Percentiles rank a stretch among this genome's conserved stretches.
Evolutionary conservation across 2,329 filamentous ascomycete species (phyloP).

Genomic region (Myriosclerotinia scirpicola): DNA sequence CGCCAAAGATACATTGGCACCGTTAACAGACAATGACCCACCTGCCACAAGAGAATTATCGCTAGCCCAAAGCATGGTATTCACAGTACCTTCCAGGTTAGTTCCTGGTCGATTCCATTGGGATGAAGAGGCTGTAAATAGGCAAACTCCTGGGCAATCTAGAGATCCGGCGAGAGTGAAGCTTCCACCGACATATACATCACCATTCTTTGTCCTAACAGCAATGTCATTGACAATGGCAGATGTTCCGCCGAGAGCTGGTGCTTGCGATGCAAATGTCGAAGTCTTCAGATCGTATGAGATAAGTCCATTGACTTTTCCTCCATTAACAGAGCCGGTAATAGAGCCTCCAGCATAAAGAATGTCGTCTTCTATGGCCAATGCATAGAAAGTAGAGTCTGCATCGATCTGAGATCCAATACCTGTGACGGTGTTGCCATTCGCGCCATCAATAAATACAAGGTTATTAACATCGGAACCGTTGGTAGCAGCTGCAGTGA

Average conservation of each 20-base stretch:
- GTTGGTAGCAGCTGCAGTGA: conserved; percentile 67
- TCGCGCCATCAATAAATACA: conserved; percentile 75
- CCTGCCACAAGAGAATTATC: conserved; percentile 71
- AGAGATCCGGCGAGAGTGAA: conserved; percentile 84
- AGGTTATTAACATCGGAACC: conserved; percentile 77
- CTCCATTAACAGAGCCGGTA: conserved; percentile 65
- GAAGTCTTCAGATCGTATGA: conserved; percentile 72
- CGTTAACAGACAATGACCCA: conserved; percentile 70
- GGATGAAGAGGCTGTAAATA: conserved; percentile 66
- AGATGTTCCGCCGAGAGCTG: conserved; percentile 67
- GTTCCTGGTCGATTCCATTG: conserved; percentile 82
- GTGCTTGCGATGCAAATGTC: conserved; percentile 69
- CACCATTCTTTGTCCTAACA: conserved; percentile 64
- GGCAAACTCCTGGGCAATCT: conserved; percentile 78
- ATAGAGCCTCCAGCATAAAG: conserved; percentile 83
- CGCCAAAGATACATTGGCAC: conserved; percentile 65
- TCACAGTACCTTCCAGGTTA: conserved; percentile 68
- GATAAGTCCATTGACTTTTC: conserved; percentile 69
- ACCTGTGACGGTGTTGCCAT: conserved; percentile 66
- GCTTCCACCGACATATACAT: conserved; percentile 82
- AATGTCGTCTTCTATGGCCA: conserved; percentile 65
- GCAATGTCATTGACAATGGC: conserved; percentile 76
- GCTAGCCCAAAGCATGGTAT: conserved; percentile 73
- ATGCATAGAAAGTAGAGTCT: conserved; percentile 72
- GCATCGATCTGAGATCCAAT: conserved; percentile 64